Conservation (phyloP, 2,329 filamentous ascomycete species). For the Cercospora sp. region DNA sequence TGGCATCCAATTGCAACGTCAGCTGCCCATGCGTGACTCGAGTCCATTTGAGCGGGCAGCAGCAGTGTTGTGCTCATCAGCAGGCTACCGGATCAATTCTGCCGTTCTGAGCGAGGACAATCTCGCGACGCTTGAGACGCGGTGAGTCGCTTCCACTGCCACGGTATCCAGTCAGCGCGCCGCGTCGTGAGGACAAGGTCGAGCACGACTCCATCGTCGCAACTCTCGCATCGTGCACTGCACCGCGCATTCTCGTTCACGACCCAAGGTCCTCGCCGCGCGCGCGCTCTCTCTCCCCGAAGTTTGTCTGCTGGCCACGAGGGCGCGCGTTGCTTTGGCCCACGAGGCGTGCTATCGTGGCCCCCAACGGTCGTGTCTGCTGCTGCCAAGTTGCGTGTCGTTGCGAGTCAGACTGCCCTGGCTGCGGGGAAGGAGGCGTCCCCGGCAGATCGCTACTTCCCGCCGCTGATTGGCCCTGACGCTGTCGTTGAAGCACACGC, state of each 20-base stretch:
- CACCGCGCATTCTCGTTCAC: neutral
- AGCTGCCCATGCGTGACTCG: constrained; percentile 10
- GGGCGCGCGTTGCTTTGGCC: neutral
- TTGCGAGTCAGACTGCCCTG: neutral
- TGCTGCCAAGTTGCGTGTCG: neutral
- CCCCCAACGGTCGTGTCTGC: neutral
- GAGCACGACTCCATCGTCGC: neutral
- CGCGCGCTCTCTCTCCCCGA: neutral
- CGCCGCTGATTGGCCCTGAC: neutral
- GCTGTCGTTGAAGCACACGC: neutral
- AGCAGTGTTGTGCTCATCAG: constrained; percentile 1
- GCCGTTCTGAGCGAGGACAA: constrained; percentile 7
- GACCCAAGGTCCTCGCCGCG: neutral
- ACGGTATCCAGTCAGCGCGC: constrained; percentile 27
- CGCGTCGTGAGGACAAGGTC: neutral
- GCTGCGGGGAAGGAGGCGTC: neutral
- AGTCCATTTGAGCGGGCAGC: constrained; percentile 1
- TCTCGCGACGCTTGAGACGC: constrained; percentile 18
- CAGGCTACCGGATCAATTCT: constrained; percentile 13
- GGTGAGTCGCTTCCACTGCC: constrained; percentile 21
- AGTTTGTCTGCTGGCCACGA: neutral
- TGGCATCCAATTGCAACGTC: constrained; percentile 13
- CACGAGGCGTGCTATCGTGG: neutral
- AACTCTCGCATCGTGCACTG: neutral
- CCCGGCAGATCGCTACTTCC: neutral